Percentiles rank a stretch among this genome's conserved stretches.
Evolutionary conservation across 495 filamentous ascomycete genomes (phyloP).

Genomic region (Aspergillus olivimuriae): DNA sequence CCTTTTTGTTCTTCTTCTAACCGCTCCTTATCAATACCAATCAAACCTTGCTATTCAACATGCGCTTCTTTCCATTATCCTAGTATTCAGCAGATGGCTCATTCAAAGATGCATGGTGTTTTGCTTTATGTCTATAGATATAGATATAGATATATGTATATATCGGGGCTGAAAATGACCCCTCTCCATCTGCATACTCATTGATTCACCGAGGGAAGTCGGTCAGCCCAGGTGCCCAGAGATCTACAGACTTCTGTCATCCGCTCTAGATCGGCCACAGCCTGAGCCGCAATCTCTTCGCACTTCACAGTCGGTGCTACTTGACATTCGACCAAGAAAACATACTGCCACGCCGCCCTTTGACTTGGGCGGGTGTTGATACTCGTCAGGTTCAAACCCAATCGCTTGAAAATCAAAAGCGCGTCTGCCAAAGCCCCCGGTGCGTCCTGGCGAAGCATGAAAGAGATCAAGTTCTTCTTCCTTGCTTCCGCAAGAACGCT

Average conservation of each 20-base stretch:
- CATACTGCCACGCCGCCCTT: slow-evolving; percentile 74
- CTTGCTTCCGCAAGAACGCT: slow-evolving; percentile 14
- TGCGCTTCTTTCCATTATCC: not conserved
- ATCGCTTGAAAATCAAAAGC: slow-evolving; percentile 66
- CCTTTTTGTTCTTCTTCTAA: slow-evolving; percentile 7
- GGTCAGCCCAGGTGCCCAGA: slow-evolving; percentile 40
- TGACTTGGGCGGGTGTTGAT: slow-evolving; percentile 83
- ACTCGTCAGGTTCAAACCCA: slow-evolving; percentile 76
- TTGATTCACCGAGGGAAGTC: slow-evolving; percentile 8
- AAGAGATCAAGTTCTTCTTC: slow-evolving; percentile 71
- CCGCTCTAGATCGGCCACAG: slow-evolving; percentile 21
- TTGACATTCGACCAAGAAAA: slow-evolving; percentile 91
- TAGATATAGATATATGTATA: not conserved
- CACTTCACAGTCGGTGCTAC: slow-evolving; percentile 30
- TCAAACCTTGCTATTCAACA: not conserved
- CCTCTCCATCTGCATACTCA: no score
- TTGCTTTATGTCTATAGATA: slow-evolving; percentile 1
- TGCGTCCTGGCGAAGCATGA: slow-evolving; percentile 69
- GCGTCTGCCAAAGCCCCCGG: slow-evolving; percentile 79
- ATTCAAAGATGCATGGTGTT: no score
- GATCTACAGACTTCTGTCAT: slow-evolving; percentile 34
- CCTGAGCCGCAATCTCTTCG: slow-evolving; percentile 21
- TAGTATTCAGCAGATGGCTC: no score
- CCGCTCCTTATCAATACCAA: slow-evolving; percentile 5
- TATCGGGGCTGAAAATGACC: not conserved